Evolutionary conservation across 2,329 filamentous ascomycete species (phyloP).

Genomic region (Penicillium sp.): DNA sequence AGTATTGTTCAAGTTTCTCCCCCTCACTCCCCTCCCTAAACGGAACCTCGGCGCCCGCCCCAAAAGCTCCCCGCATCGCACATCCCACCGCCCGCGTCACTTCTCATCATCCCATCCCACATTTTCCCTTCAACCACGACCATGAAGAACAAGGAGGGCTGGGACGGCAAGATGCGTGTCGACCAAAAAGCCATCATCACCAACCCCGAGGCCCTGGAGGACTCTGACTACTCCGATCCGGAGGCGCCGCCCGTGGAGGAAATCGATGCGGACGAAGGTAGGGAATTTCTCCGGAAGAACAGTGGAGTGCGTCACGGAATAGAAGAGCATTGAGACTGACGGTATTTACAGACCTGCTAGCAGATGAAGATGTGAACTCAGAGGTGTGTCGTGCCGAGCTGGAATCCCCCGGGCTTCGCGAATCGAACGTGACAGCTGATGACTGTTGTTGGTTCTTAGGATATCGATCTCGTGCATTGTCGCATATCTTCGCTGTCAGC

Average conservation of each 20-base stretch:
- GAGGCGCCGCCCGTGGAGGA: slow-evolving; percentile 70
- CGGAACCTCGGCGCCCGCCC: slow-evolving; percentile 9
- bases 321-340: slow-evolving; percentile 12
- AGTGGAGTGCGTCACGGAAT: background rate
- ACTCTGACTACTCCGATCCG: slow-evolving; percentile 82
- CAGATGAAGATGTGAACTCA: slow-evolving; percentile 59
- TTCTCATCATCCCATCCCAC: slow-evolving; percentile 8
- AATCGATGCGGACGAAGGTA: slow-evolving; percentile 82
- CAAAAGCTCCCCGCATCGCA: slow-evolving; percentile 29
- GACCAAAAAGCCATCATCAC: slow-evolving; percentile 69
- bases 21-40: background rate
- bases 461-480: slow-evolving; percentile 89
- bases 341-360: slow-evolving; percentile 57
- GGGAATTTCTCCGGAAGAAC: background rate
- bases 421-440: slow-evolving; percentile 1
- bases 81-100: slow-evolving; percentile 21
- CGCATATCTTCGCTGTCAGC: slow-evolving; percentile 78
- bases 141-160: slow-evolving; percentile 50
- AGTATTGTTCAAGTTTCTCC: no score
- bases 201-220: slow-evolving; percentile 81
- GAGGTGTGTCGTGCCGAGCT: slow-evolving; percentile 46
- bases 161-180: slow-evolving; percentile 58
- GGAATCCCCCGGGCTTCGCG: background rate
- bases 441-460: slow-evolving; percentile 50
- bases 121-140: slow-evolving; percentile 9